Base-by-base conservation (phyloP, 23 red algal genomes). In the Gracilaria caudata region DNA sequence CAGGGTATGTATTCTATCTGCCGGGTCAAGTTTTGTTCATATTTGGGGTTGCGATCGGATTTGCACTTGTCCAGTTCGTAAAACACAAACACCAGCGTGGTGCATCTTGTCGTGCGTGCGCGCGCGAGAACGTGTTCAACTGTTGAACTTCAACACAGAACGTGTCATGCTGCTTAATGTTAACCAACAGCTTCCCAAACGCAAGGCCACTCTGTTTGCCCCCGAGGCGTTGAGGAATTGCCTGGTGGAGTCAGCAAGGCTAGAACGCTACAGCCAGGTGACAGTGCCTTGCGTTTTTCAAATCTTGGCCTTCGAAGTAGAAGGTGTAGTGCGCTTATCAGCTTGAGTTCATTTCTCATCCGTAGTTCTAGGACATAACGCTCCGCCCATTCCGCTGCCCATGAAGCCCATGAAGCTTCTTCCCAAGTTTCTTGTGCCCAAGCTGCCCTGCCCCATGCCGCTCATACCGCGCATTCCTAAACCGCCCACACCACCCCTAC, bases 401-500 rank as follows among this genome's bases (percentile, higher is more conserved):
- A 94, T 94, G 16, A 82, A 82, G 59, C 86, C 86, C 91, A 94
- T 94, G 16, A 65, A 43, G 44, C 75, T 75, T 55, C 87, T 88
- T n/a, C 83, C 83, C 86, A 89, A 84, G 19, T 84, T 74, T 51
- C 84, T 46, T 39, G 32, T 86, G 16, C 84, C 84, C 36, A 72
- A 64, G 4, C 45, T 57, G 5, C 86, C 86, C 32, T 83, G 70
- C 7, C 82, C 82, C 92, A 88, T 87, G 21, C 91, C 91, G 25
- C 92, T 84, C 92, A 94, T 94, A 8, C 92, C 92, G 43, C 90
- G 81, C 91, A 94, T 94, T 24, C 92, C 92, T 83, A 93, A 87
- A n/a, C 90, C 90, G 57, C 85, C 85, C 89, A 94, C 87, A 16
- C 80, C 80, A 45, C 83, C 73, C 51, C 86, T 87, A 20, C 82